Conservation (phyloP, 495 filamentous ascomycete species). For the Daldinia childiae region DNA sequence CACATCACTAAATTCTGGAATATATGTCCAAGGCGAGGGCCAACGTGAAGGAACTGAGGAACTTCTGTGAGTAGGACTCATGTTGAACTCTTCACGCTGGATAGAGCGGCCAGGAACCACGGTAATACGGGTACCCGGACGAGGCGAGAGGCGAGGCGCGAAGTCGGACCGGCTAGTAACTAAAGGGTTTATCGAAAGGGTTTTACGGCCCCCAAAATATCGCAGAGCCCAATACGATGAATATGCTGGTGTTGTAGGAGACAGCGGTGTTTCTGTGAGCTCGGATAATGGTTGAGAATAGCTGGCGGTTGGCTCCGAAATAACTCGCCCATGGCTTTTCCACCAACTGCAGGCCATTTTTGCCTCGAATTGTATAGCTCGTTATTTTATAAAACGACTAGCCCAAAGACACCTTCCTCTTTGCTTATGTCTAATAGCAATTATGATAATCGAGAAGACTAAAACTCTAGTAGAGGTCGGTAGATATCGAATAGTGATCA, state of each 20-base stretch:
- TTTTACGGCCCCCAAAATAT: background rate
- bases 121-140: background rate
- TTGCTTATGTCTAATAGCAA: background rate
- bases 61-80: background rate
- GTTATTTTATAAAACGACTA: background rate
- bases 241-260: background rate
- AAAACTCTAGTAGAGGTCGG: background rate
- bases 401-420: background rate
- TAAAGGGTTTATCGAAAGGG: background rate
- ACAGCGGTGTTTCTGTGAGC: background rate
- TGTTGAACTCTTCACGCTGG: background rate
- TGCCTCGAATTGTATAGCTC: background rate
- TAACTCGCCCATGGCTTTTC: background rate
- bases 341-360: background rate
- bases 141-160: background rate
- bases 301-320: background rate
- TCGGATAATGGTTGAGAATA: background rate
- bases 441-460: background rate
- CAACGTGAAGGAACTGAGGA: background rate
- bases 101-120: background rate
- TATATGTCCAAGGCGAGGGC: background rate
- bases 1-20: background rate
- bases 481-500: background rate
- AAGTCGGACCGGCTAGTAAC: background rate
- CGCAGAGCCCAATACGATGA: background rate